Evolutionary conservation across 495 filamentous ascomycete species (phyloP), one percentile per base, ranked within the genome.

Genomic region (Usnea hakonensis): DNA sequence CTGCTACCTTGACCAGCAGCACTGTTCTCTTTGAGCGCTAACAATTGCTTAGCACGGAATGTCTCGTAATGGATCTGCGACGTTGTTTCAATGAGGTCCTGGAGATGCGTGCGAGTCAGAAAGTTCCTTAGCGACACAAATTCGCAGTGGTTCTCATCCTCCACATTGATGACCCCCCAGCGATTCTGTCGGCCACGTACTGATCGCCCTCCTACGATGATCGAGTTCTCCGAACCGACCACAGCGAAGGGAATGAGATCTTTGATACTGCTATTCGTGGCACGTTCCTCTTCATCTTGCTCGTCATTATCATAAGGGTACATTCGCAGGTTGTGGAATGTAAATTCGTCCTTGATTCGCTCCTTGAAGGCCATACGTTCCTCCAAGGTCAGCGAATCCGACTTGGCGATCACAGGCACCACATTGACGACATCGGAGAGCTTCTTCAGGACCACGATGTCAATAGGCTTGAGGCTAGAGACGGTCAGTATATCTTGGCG

Each of bases 51-150:
- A 67, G 94, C 93, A 77, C 94, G 93, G 91, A 97, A 99, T 56
- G 90, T 95, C 82, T 99, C 94, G 79, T 99, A 99, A 81, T 99
- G 94, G 77, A 97, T 99, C 80, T 97, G 94, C 67, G 92, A 96
- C n/a, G 94, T 99, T 16, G 94, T 99, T 75, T 96, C 94, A 75
- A 99, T 97, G 61, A 99, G 85, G 69, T 99, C 94, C 80, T 99
- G 89, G 59, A 95, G 81, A 76, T 99, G 94, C 52, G 94, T 92
- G 73, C 93, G 87, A 71, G 90, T 96, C 63, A 99, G 83, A 84
- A 99, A 99, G 82, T 99, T 92, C 69, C 94, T 84, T 59, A 99
- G 84, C 75, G 94, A 96, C 69, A 97, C 88, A 71, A 99, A 99
- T 82, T 99, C 94, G 85, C 94, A 99, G 79, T 99, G 94, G 76